Percentiles rank a stretch among this genome's conserved stretches.
Evolutionary conservation across 2,329 filamentous ascomycete species (phyloP).

Genomic region (Scedosporium boydii): DNA sequence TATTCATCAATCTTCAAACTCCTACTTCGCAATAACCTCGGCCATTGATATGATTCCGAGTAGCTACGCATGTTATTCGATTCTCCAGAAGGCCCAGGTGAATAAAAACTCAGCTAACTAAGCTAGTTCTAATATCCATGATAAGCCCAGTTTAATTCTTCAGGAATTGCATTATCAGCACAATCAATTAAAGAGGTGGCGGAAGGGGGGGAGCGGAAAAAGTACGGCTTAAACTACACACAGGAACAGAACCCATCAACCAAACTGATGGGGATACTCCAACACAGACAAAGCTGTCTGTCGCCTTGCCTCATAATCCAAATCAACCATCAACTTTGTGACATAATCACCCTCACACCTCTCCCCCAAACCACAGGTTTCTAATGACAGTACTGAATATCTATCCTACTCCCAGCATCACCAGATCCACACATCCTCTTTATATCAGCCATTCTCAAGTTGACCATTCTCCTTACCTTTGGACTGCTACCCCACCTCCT

Average conservation of each 20-base stretch:
- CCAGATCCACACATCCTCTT: background rate
- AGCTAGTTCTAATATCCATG: too few relatives aligned
- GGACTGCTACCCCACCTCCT: background rate
- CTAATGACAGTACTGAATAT: background rate
- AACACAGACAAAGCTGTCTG: background rate
- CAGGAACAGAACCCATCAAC: background rate
- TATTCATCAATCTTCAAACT: too few relatives aligned
- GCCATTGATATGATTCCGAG: too few relatives aligned
- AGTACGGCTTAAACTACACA: background rate
- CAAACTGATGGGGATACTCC: background rate
- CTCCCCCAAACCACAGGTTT: background rate
- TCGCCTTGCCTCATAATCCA: background rate
- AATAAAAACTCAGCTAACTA: too few relatives aligned
- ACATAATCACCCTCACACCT: conserved; percentile 2
- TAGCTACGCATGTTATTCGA: too few relatives aligned
- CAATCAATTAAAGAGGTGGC: background rate
- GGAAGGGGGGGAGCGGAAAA: background rate
- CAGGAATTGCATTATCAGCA: background rate
- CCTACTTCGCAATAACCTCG: too few relatives aligned
- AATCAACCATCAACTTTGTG: background rate
- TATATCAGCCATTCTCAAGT: background rate
- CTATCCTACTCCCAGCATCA: background rate
- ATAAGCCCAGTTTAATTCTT: too few relatives aligned
- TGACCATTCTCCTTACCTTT: background rate
- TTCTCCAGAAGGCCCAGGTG: too few relatives aligned